Percentiles rank a stretch among this genome's conserved stretches.
These are phyloP conservation scores for Thalassiosira oceanica DNA, from an alignment of 352 stramenopile species.

Conservation along the genomic window DNA sequence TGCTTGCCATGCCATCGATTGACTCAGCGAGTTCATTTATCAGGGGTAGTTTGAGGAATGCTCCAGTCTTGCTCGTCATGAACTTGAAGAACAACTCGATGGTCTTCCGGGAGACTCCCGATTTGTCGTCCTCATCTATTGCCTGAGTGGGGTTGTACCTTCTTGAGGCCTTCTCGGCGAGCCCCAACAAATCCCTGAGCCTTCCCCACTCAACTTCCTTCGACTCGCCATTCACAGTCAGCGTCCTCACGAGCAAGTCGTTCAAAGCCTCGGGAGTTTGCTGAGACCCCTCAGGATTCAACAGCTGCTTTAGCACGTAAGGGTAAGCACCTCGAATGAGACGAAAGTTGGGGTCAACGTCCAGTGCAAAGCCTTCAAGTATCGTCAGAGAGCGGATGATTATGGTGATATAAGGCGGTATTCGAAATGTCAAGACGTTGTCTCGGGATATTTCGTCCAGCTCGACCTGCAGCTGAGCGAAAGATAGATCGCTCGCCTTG, in stretches of 20 bases:
- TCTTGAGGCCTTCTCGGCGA: slow-evolving; percentile 70
- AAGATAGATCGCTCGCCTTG: slow-evolving; percentile 75
- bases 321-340: slow-evolving; percentile 82
- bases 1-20: slow-evolving; percentile 79
- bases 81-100: slow-evolving; percentile 79
- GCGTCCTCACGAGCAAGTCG: slow-evolving; percentile 58
- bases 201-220: slow-evolving; percentile 55
- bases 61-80: slow-evolving; percentile 72
- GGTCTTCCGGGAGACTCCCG: slow-evolving; percentile 63
- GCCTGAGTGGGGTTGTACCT: slow-evolving; percentile 64
- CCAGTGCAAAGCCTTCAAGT: slow-evolving; percentile 82
- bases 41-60: slow-evolving; percentile 79
- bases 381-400: slow-evolving; percentile 85
- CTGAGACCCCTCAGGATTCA: slow-evolving; percentile 55
- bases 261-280: slow-evolving; percentile 59
- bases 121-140: slow-evolving; percentile 43
- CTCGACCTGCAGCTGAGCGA: slow-evolving; percentile 71
- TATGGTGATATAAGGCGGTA: slow-evolving; percentile 76
- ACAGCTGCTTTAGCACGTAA: slow-evolving; percentile 72
- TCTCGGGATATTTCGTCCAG: slow-evolving; percentile 72
- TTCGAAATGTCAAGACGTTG: slow-evolving; percentile 72
- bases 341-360: slow-evolving; percentile 82
- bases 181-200: slow-evolving; percentile 63
- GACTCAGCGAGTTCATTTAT: slow-evolving; percentile 75
- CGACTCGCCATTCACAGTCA: slow-evolving; percentile 68